Evolutionary conservation across 306 rosid species (phyloP).

Genomic region (Vigna hirtella): DNA sequence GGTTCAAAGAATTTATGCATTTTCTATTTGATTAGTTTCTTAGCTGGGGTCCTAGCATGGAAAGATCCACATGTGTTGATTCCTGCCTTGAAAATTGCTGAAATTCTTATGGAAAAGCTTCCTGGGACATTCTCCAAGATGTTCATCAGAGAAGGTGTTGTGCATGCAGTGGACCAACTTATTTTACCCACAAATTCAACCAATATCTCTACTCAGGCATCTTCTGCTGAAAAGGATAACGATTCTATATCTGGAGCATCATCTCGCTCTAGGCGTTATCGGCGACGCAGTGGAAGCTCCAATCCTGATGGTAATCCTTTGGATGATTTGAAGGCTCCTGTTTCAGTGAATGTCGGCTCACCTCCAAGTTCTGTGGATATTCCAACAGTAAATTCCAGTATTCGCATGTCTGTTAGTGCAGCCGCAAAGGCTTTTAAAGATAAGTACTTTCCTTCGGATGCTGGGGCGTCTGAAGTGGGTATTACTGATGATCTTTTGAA

Average conservation of each 20-base stretch:
- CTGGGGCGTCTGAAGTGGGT: constrained; percentile 82
- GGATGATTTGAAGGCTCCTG: constrained; percentile 73
- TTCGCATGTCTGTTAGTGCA: constrained; percentile 75
- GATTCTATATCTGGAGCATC: constrained; percentile 72
- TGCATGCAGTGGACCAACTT: constrained; percentile 98
- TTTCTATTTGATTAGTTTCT: constrained; percentile 66
- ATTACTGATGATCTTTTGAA: constrained; percentile 89
- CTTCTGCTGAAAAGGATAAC: constrained; percentile 77
- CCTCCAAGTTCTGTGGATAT: constrained; percentile 81
- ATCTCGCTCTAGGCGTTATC: constrained; percentile 87
- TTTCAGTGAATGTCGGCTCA: constrained; percentile 69
- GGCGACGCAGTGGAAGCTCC: constrained; percentile 76
- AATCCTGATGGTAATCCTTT: constrained; percentile 76
- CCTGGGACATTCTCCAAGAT: constrained; percentile 86
- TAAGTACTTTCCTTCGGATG: constrained; percentile 84
- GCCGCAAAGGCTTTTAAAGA: constrained; percentile 89
- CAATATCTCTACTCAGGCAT: constrained; percentile 58
- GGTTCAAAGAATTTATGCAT: constrained; percentile 34
- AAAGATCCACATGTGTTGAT: constrained; percentile 92
- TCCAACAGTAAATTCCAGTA: constrained; percentile 73
- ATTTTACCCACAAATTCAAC: constrained; percentile 68
- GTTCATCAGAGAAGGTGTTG: constrained; percentile 96
- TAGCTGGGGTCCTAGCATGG: constrained; percentile 98
- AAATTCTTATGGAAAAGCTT: constrained; percentile 97
- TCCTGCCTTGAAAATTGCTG: constrained; percentile 97